Base-by-base conservation (phyloP, 192 early-diverging fungal genomes). In the Irineochytrium annulatum region DNA sequence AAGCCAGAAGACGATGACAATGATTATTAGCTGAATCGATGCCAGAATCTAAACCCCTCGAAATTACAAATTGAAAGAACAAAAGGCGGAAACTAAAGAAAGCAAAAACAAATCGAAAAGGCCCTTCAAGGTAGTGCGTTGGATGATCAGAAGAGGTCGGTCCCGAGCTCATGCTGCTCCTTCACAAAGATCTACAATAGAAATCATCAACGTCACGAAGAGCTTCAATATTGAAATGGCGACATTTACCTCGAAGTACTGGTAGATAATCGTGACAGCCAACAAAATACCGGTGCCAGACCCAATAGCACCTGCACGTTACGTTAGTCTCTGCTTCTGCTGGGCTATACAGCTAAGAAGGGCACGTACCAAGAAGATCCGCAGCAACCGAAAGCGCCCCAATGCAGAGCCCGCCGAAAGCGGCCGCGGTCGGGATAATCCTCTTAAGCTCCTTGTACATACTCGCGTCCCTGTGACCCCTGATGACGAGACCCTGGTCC, bases 361-460 rank as follows among this genome's bases (percentile, higher is more conserved):
- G 19, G n/a, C 64, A 61, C 44, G 3, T 43, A 78, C 78, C 95
- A 34, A 99, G 75, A 66, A 99, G 84, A 80, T 99, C 97, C 24
- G 97, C 97, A 70, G 89, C 76, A 41, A 99, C 94, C 43, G 91
- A 94, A 53, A 99, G 75, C 22, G 91, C 88, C 55, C 94, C 97
- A 72, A 99, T 91, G 71, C 90, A 92, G 20, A 97, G 87, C 61
- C 97, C 97, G 65, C 97, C 97, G 59, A 99, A 93, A 41, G 91
- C 88, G 20, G 97, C 97, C 52, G 97, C 97, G 51, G 89, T 93
- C 13, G 97, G 97, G 69, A 99, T 99, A 52, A 97, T 86, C 59
- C 91, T 86, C 87, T 99, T 99, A 68, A 99, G 84, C 82, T 98
- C 95, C 88, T 98, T 99, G 86, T 99, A 99, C 90, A 96, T 91